These are phyloP conservation scores for Helotiales sp. DNA, from an alignment of 2,329 filamentous ascomycete genomes.

Conservation along the genomic window DNA sequence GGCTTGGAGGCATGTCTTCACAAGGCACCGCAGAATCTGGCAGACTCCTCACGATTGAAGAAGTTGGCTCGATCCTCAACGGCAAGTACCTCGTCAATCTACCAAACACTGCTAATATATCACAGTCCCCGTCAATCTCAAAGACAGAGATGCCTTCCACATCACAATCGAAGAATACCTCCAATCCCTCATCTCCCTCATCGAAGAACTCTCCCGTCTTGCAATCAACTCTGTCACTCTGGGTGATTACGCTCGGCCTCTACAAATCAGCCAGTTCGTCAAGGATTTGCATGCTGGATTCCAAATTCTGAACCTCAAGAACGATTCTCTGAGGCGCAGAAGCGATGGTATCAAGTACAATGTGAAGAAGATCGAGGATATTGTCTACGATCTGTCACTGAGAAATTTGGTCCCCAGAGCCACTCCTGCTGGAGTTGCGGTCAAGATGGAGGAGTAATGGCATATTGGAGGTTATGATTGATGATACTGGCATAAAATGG, in stretches of 20 bases:
- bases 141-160: constrained; percentile 88
- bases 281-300: constrained; percentile 96
- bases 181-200: constrained; percentile 79
- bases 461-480: not conserved
- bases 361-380: constrained; percentile 97
- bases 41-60: constrained; percentile 81
- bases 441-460: not conserved
- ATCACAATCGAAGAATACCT: constrained; percentile 97
- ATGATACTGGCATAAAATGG: not conserved
- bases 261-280: constrained; percentile 87
- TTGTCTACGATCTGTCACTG: constrained; percentile 92
- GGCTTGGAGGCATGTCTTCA: constrained; percentile 71
- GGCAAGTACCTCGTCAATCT: constrained; percentile 40
- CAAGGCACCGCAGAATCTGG: constrained; percentile 56
- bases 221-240: constrained; percentile 94
- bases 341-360: constrained; percentile 96
- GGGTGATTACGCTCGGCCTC: constrained; percentile 81
- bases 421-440: constrained; percentile 1
- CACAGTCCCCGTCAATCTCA: constrained; percentile 85
- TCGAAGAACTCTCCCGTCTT: constrained; percentile 86
- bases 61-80: constrained; percentile 76
- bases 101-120: constrained; percentile 14
- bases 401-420: constrained; percentile 69
- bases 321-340: constrained; percentile 83
- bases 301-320: constrained; percentile 96